These are phyloP conservation scores for Plectosphaerella sp. DNA, from an alignment of 2,329 filamentous ascomycete genomes.

Conservation along the genomic window DNA sequence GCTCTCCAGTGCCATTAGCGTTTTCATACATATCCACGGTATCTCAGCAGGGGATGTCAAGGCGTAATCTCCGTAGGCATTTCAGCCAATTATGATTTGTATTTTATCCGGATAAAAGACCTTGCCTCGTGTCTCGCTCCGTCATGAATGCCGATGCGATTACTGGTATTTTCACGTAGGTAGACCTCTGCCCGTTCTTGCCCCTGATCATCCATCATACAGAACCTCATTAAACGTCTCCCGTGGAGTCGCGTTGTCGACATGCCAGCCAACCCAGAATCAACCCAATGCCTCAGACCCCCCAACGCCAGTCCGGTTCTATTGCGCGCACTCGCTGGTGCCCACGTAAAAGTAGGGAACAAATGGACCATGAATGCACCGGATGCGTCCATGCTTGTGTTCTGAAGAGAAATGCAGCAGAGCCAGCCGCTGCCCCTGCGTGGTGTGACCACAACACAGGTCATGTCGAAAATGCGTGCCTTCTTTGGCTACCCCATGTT, in stretches of 20 bases:
- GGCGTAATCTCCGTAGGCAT: neutral
- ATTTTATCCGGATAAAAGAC: neutral
- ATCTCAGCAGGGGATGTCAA: too few species aligned
- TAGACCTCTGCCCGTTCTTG: too few species aligned
- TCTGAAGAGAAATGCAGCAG: neutral
- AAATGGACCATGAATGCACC: conserved; percentile 3
- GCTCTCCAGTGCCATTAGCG: neutral
- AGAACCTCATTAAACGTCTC: too few species aligned
- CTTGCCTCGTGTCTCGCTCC: neutral
- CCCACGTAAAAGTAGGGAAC: neutral
- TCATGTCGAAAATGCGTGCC: neutral
- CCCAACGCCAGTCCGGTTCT: too few species aligned
- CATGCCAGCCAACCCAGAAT: too few species aligned
- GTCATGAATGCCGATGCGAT: neutral
- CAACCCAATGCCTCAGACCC: neutral
- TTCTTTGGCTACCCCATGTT: neutral
- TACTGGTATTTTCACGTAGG: too few species aligned
- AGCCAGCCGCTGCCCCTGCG: neutral
- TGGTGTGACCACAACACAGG: neutral
- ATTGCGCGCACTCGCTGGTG: too few species aligned
- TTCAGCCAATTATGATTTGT: neutral
- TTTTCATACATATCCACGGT: neutral
- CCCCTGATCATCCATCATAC: too few species aligned
- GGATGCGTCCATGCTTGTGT: conserved; percentile 1
- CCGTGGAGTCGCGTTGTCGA: too few species aligned